A percentile compares a stretch with the other conserved stretches of the same genome.
Evolutionary conservation across 2,329 filamentous ascomycete species (phyloP).

Genomic region (Corynespora cassiicola): DNA sequence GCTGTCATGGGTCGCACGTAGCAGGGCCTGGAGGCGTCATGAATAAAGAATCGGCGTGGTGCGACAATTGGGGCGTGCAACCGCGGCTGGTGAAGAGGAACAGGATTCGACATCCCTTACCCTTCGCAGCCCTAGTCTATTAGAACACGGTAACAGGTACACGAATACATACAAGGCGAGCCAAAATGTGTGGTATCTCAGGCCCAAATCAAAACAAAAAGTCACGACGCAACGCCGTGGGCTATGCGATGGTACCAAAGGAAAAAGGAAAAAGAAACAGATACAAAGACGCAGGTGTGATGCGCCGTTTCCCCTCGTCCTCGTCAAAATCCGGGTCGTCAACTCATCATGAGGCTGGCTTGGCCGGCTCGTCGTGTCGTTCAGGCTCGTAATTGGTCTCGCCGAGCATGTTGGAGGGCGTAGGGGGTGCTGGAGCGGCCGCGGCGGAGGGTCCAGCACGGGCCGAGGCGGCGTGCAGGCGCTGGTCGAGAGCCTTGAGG

Average conservation of each 20-base stretch:
- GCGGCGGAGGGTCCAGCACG: slow-evolving; percentile 52
- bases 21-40: too few species aligned
- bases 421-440: slow-evolving; percentile 34
- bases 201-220: slow-evolving; percentile 10
- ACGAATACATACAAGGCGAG: slow-evolving; percentile 29
- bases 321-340: neutral
- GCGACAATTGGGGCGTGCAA: too few species aligned
- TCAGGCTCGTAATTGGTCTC: slow-evolving; percentile 53
- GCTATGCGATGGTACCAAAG: slow-evolving; percentile 11
- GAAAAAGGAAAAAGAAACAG: slow-evolving; percentile 3
- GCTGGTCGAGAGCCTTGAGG: slow-evolving; percentile 88
- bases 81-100: too few species aligned
- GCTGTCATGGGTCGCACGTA: too few species aligned
- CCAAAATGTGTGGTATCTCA: slow-evolving; percentile 28
- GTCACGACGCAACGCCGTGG: slow-evolving; percentile 1
- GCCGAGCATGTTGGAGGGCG: slow-evolving; percentile 44
- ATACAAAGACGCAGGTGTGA: too few species aligned
- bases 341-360: slow-evolving; percentile 26
- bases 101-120: too few species aligned
- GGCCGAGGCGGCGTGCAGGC: slow-evolving; percentile 81
- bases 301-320: slow-evolving; percentile 2
- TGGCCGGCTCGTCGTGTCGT: slow-evolving; percentile 32
- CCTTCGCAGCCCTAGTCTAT: slow-evolving; percentile 18
- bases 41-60: too few species aligned
- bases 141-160: slow-evolving; percentile 21